Percentiles rank a stretch among this genome's conserved stretches.
phyloP scores from a whole-genome alignment of 148 eudicot species.

The Gaultheria prostrata region DNA sequence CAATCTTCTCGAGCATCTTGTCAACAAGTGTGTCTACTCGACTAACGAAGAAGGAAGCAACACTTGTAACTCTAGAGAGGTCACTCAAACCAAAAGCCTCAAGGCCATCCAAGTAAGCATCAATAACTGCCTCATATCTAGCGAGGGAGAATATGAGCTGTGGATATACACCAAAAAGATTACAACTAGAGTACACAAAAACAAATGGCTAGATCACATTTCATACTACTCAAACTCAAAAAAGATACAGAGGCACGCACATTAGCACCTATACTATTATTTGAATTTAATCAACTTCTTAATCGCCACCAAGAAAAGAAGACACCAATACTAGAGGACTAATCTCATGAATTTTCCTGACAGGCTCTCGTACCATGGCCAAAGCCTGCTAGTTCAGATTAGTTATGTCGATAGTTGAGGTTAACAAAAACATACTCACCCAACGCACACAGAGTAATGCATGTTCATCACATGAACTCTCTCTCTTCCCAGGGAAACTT shows the following conservation, averaged over 20 bases:
- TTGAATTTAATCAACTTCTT: not conserved
- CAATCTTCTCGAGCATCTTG: constrained; percentile 92
- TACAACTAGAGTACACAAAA: constrained; percentile 20
- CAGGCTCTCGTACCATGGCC: not conserved
- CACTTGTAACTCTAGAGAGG: constrained; percentile 91
- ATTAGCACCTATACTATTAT: not conserved
- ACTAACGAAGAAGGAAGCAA: constrained; percentile 98
- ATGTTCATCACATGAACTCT: not conserved
- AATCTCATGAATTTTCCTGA: not conserved
- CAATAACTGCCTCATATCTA: constrained; percentile 95
- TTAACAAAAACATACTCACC: not conserved
- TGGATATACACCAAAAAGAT: constrained; percentile 20
- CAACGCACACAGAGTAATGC: not conserved
- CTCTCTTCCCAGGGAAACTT: not conserved
- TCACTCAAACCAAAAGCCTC: constrained; percentile 94
- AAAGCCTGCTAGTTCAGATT: not conserved
- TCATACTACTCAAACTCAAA: not conserved
- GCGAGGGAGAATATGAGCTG: constrained; percentile 95
- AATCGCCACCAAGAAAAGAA: not conserved
- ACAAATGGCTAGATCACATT: not conserved
- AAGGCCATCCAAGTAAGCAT: constrained; percentile 96
- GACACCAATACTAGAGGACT: not conserved
- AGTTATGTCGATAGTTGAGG: not conserved
- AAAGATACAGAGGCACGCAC: not conserved
- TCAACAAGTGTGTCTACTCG: constrained; percentile 89